Conservation (phyloP, 768 basidiomycete species). For the Russula dissimulans region DNA sequence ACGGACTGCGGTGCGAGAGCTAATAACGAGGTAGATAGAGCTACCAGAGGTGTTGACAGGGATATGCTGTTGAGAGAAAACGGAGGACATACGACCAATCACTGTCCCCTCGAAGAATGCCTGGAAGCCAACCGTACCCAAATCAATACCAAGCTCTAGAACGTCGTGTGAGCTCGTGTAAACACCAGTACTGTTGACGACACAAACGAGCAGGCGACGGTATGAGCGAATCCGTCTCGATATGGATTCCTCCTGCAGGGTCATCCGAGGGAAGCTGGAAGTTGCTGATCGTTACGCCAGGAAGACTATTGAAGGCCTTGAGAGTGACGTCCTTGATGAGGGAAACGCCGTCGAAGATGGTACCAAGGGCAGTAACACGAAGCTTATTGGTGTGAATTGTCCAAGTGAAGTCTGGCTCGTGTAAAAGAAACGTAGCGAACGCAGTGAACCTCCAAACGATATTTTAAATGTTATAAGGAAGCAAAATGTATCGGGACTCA, state of each 20-base stretch:
- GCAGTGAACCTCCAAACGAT: conserved; percentile 41
- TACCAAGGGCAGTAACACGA: conserved; percentile 55
- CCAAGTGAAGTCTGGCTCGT: conserved; percentile 58
- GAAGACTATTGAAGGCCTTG: conserved; percentile 63
- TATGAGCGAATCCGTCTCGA: conserved; percentile 57
- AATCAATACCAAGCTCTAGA: conserved; percentile 57
- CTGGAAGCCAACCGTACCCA: conserved; percentile 57
- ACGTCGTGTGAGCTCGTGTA: not conserved
- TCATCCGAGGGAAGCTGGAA: conserved; percentile 63
- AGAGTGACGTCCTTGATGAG: conserved; percentile 53
- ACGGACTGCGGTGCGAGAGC: conserved; percentile 40
- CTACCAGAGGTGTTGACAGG: conserved; percentile 28
- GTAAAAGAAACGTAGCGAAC: conserved; percentile 57
- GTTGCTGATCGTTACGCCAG: conserved; percentile 61
- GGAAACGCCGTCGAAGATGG: conserved; percentile 55
- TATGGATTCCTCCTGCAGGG: conserved; percentile 58
- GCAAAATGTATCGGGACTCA: conserved; percentile 25
- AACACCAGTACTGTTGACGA: not conserved
- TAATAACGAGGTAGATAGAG: conserved; percentile 42
- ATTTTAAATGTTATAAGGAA: not conserved
- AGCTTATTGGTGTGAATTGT: conserved; percentile 58
- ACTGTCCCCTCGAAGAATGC: conserved; percentile 46
- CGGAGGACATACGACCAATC: conserved; percentile 47
- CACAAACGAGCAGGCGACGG: conserved; percentile 57
- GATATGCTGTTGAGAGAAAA: not conserved